Percentiles rank a stretch among this genome's conserved stretches.
Conservation (phyloP, 345 rosid species). For the Punica granatum region DNA sequence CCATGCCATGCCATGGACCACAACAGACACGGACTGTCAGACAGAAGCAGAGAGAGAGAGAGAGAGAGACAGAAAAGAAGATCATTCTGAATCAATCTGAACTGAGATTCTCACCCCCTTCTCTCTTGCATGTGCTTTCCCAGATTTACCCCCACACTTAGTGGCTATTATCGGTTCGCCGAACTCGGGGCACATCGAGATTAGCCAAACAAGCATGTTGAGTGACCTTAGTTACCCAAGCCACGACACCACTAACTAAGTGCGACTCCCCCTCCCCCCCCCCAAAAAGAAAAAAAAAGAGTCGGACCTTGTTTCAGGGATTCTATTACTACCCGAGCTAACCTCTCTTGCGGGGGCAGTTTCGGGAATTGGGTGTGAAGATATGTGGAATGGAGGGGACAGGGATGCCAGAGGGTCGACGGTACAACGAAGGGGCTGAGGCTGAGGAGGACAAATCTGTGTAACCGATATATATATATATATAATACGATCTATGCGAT, state of each 20-base stretch:
- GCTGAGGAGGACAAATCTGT: background rate
- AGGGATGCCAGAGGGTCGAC: background rate
- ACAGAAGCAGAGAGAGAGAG: no score
- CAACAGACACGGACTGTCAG: background rate
- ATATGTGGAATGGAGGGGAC: background rate
- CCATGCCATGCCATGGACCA: background rate
- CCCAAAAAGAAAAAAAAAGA: no score
- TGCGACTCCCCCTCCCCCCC: no score
- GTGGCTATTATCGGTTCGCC: conserved; percentile 11
- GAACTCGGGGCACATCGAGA: no score
- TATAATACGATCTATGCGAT: background rate
- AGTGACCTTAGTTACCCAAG: no score
- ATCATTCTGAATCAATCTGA: conserved; percentile 13
- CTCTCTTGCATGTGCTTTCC: conserved; percentile 5
- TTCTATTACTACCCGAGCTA: no score
- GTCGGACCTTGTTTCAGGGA: no score
- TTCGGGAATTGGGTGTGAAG: background rate
- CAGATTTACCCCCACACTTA: conserved; percentile 21
- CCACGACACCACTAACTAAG: no score
- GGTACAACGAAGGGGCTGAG: background rate
- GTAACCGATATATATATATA: background rate
- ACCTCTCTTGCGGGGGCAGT: no score
- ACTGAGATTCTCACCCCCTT: conserved; percentile 7
- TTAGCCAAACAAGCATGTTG: no score
- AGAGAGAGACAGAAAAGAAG: background rate